Conservation (phyloP, 1,139 yeast genomes). For the Zhuliangozyma blackwelliae region DNA sequence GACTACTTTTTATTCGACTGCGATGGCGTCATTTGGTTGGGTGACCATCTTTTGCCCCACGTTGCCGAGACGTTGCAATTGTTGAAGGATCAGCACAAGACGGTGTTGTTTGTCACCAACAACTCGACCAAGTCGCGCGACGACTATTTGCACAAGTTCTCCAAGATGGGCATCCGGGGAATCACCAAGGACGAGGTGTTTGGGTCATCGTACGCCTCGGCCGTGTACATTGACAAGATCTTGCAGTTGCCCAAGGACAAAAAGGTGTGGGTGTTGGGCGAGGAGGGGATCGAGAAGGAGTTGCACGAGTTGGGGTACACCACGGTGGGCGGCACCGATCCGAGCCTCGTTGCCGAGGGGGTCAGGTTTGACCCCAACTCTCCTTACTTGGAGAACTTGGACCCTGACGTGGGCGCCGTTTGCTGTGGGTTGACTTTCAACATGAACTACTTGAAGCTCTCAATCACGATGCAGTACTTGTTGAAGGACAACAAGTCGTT, state of each 20-base stretch:
- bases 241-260: constrained; percentile 61
- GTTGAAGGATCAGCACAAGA: constrained; percentile 42
- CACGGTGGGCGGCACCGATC: constrained; percentile 43
- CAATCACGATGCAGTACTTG: constrained; percentile 78
- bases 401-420: constrained; percentile 78
- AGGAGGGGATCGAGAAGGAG: constrained; percentile 42
- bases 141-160: constrained; percentile 73
- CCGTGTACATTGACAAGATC: constrained; percentile 77
- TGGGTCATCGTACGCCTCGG: constrained; percentile 89
- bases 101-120: constrained; percentile 85
- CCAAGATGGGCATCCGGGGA: constrained; percentile 61
- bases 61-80: constrained; percentile 37
- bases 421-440: constrained; percentile 80
- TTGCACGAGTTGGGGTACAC: constrained; percentile 38
- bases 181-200: constrained; percentile 73
- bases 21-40: constrained; percentile 49
- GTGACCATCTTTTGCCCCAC: constrained; percentile 41
- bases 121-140: constrained; percentile 86
- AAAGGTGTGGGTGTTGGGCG: constrained; percentile 48
- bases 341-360: constrained; percentile 24
- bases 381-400: constrained; percentile 42
- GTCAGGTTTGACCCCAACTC: constrained; percentile 32
- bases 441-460: constrained; percentile 75
- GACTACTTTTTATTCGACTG: constrained; percentile 45
- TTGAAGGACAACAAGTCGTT: constrained; percentile 54